Conservation (phyloP, 768 basidiomycete species). For the Auriscalpium microsporum region DNA sequence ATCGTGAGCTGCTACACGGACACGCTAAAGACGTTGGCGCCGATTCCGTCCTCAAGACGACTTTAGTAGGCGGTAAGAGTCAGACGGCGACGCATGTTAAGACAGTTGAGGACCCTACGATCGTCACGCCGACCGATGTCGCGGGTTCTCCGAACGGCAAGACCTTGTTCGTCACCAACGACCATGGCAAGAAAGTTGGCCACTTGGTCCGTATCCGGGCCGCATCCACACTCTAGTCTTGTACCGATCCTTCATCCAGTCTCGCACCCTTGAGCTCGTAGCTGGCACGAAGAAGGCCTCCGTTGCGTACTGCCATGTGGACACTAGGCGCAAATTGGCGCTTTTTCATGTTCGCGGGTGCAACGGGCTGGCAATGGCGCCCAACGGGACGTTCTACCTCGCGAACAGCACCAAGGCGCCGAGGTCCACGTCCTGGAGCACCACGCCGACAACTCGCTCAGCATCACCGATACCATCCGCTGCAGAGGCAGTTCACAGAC, state of each 20-base stretch:
- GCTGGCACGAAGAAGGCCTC: constrained; percentile 24
- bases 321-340: constrained; percentile 53
- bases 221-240: no score
- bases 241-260: no score
- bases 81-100: constrained; percentile 40
- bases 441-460: constrained; percentile 50
- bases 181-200: constrained; percentile 48
- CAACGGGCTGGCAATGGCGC: constrained; percentile 49
- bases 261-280: no score
- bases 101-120: constrained; percentile 49
- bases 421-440: constrained; percentile 45
- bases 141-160: constrained; percentile 56
- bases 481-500: constrained; percentile 26
- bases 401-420: constrained; percentile 36
- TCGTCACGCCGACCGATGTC: constrained; percentile 64
- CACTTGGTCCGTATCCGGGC: constrained; percentile 28
- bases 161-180: constrained; percentile 66
- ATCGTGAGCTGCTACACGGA: constrained; percentile 37
- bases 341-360: constrained; percentile 38
- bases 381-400: constrained; percentile 60
- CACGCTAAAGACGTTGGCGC: constrained; percentile 44
- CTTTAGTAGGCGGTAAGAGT: constrained; percentile 34
- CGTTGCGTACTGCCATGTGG: constrained; percentile 56
- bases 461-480: constrained; percentile 42
- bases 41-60: constrained; percentile 57